phyloP scores from a whole-genome alignment of 2,329 filamentous ascomycete species.

The Cladorrhinum sp. region DNA sequence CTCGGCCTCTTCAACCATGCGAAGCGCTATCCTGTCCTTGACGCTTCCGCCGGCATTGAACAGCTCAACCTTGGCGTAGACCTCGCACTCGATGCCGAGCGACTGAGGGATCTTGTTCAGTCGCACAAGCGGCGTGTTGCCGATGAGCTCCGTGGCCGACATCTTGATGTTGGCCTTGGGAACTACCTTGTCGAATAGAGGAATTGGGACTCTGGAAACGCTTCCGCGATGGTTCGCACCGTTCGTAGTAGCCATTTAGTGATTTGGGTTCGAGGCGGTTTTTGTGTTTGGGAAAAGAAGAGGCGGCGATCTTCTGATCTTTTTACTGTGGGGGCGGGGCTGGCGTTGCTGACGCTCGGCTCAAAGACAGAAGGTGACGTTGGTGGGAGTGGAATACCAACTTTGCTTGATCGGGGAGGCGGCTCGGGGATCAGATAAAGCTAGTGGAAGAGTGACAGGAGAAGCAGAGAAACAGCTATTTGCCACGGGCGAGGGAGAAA shows the following conservation, averaged over 20 bases:
- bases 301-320: neutral
- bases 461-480: neutral
- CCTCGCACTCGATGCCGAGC: slow-evolving; percentile 80
- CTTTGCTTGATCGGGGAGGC: neutral
- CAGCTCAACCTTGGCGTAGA: slow-evolving; percentile 88
- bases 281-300: neutral
- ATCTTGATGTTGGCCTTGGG: slow-evolving; percentile 27
- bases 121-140: slow-evolving; percentile 91
- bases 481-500: too few species aligned
- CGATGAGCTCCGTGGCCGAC: slow-evolving; percentile 82
- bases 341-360: neutral
- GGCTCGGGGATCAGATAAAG: neutral
- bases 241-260: slow-evolving; percentile 16
- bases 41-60: slow-evolving; percentile 94
- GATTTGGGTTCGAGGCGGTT: neutral
- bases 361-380: slow-evolving; percentile 3
- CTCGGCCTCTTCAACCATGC: slow-evolving; percentile 97
- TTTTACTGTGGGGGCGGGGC: slow-evolving; percentile 9
- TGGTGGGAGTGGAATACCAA: neutral
- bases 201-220: slow-evolving; percentile 12
- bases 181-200: slow-evolving; percentile 18
- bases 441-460: neutral
- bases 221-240: slow-evolving; percentile 10
- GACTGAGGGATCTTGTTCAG: slow-evolving; percentile 91
- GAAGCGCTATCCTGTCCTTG: slow-evolving; percentile 91